Base-by-base conservation (phyloP, 495 filamentous ascomycete species). In the Pyronema omphalodes region DNA sequence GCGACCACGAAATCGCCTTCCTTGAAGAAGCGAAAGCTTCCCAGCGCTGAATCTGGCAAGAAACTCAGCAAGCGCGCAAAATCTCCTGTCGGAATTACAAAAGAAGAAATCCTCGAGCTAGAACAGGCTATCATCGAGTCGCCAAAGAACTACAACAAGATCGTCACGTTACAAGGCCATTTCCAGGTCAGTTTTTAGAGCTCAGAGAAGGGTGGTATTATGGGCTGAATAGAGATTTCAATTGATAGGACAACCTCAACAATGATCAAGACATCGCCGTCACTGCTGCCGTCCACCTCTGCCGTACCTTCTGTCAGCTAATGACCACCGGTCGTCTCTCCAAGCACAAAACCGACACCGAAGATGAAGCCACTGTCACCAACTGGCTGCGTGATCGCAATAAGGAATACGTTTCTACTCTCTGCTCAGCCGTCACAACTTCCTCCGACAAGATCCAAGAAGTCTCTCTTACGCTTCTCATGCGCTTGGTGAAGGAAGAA, bases 91-190 rank as follows among this genome's bases (percentile, higher is more conserved):
- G 14, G 15, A 53, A 40, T 11, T 19, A 40, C 49, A n/a, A 51
- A 45, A 11, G 57, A 63, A 15, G 60, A 57, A 15, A 57, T 65
- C 17, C 51, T 65, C 12, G 51, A 47, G 48, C 33, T 59, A 8
- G 62, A 65, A 47, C 56, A 59, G 19, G 58, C 56, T 8, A 65
- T 65, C 18, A 44, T 55, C 23, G 58, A 55, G 51, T 93, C 86
- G 23, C 82, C 80, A 55, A 84, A 84, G 65, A 74, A 94, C 67
- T 94, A 91, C 73, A 95, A 98, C 71, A 87, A 91, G 60, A 93
- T 95, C 61, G 79, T 80, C 7, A 79, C 71, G 0, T 68, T 96
- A 40, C 71, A 93, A 37, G 72, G 73, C 7, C 70, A 79, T 58
- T 70, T 80, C 8, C 70, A 76, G 66, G 66, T 69, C 15, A 29